phyloP scores from a whole-genome alignment of 306 rosid genomes.

The Luffa acutangula region DNA sequence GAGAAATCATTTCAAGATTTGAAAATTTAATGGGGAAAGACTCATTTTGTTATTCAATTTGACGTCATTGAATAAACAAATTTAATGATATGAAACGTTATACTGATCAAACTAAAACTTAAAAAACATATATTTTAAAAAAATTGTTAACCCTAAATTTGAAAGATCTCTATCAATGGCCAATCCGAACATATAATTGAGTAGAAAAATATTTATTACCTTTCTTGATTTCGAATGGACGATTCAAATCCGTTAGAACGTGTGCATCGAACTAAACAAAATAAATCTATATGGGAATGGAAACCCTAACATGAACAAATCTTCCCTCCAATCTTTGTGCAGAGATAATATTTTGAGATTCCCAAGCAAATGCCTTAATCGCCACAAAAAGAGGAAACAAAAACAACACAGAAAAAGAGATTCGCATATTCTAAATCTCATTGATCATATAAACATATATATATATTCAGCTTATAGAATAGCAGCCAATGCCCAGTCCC shows the following conservation, averaged over 20 bases:
- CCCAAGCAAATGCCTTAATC: not conserved
- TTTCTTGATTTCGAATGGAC: not conserved
- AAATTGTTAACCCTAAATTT: too few relatives aligned
- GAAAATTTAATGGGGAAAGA: not conserved
- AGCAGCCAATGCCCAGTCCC: not conserved
- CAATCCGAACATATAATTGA: not conserved
- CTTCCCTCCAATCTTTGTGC: not conserved
- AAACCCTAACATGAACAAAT: constrained; percentile 1
- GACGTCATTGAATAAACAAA: not conserved
- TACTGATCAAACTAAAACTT: too few relatives aligned
- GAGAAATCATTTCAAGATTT: not conserved
- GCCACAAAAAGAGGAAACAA: not conserved
- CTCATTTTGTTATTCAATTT: not conserved
- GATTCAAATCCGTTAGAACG: not conserved
- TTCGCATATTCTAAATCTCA: not conserved
- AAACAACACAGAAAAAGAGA: not conserved
- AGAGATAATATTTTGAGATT: not conserved
- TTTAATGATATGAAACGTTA: too few relatives aligned
- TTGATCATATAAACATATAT: not conserved
- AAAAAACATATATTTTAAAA: not conserved
- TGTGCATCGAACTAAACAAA: not conserved
- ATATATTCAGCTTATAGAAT: not conserved
- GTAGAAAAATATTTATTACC: not conserved
- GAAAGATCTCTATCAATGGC: not conserved
- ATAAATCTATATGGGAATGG: not conserved